phyloP scores from a whole-genome alignment of 495 filamentous ascomycete genomes.

The Penicillium fimorum region DNA sequence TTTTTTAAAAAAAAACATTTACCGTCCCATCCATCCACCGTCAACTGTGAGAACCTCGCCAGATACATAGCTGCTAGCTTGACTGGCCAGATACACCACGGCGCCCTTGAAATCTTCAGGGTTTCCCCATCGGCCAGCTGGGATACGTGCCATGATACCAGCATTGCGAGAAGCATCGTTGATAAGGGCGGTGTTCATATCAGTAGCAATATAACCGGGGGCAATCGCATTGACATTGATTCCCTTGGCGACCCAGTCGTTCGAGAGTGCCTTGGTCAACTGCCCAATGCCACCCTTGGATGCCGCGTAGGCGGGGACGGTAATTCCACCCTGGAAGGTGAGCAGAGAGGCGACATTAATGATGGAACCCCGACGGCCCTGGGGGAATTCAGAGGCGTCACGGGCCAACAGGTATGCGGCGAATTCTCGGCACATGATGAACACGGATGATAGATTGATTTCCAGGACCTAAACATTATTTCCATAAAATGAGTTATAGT shows the following conservation, averaged over 20 bases:
- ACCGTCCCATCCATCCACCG: conserved; percentile 94
- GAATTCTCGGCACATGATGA: conserved; percentile 78
- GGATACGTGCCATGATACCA: conserved; percentile 79
- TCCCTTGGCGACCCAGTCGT: conserved; percentile 79
- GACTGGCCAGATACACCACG: conserved; percentile 74
- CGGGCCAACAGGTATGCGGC: conserved; percentile 78
- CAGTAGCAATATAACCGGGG: conserved; percentile 81
- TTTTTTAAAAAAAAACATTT: too few species aligned
- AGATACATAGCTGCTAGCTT: conserved; percentile 74
- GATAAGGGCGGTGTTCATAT: conserved; percentile 87
- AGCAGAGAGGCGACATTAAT: conserved; percentile 86
- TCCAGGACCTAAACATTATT: conserved; percentile 60
- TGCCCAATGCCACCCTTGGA: conserved; percentile 85
- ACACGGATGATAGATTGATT: conserved; percentile 80
- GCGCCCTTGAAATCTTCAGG: conserved; percentile 90
- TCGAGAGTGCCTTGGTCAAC: conserved; percentile 82
- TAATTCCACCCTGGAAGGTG: conserved; percentile 88
- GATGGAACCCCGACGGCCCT: conserved; percentile 66
- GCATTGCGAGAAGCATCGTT: conserved; percentile 64
- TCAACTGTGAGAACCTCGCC: conserved; percentile 82
- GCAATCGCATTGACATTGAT: conserved; percentile 81
- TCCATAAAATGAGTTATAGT: conserved; percentile 2
- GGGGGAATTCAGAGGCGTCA: conserved; percentile 45
- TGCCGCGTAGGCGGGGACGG: conserved; percentile 87
- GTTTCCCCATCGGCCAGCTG: conserved; percentile 79